Base-by-base conservation (phyloP, 352 stramenopile genomes). In the Pythium dissotocum region DNA sequence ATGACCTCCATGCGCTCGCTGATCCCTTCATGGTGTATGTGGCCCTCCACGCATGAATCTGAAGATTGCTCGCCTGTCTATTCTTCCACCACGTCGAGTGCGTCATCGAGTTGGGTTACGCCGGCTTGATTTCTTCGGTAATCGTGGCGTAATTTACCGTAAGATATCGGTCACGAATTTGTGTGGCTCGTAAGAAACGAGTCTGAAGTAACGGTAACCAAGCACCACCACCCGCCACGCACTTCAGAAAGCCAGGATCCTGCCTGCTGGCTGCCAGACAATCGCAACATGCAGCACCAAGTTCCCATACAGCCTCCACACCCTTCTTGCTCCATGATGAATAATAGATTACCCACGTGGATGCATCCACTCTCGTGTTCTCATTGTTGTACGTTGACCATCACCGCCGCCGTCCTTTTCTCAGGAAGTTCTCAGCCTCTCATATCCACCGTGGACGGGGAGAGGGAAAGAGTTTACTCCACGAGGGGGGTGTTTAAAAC, bases 401-500 rank as follows among this genome's bases (percentile, higher is more conserved):
- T 53, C n/a, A 44, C 12, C 38, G 16, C 12, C 10, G 10, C 6
- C 21, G 21, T 16, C n/a, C 8, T 30, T 53, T 53, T 32, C 46
- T 26, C 18, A 14, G n/a, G 46, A 28, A 53, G 6, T 24, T 53
- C 46, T 30, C n/a, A 30, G 46, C 46, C 46, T 53, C 46, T 30
- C 46, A 53, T 30, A 53, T 53, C 46, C n/a, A 18, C 38, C 12
- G 38, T 44, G 38, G 38, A 44, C 38, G 13, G 38, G 46, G 6
- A 24, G 14, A 5, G 46, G 10, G 21, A 26, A 53, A 9, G 46
- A 5, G 46, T 53, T 18, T 53, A 53, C 46, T 14, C 18, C 18
- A n/a, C 10, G 2, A 30, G 8, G 18, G 18, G 18, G 7, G 36
- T 67, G 62, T 78, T 75, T 78, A 48, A 80, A 83, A 83, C 73